These are phyloP conservation scores for Geoglossum glabrum DNA, from an alignment of 495 filamentous ascomycete genomes.

Conservation along the genomic window DNA sequence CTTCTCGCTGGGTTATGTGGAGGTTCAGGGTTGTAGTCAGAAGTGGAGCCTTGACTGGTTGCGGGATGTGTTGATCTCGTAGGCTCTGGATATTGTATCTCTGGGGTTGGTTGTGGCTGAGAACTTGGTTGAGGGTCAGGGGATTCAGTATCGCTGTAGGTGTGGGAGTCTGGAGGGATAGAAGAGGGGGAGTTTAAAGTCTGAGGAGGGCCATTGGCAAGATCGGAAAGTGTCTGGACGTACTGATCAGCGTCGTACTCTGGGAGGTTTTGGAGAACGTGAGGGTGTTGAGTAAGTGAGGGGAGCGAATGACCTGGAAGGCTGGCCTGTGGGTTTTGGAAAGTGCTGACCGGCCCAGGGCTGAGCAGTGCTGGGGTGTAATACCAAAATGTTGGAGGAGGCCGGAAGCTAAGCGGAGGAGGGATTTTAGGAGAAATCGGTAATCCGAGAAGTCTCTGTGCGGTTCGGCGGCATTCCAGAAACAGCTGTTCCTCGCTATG, in stretches of 20 bases:
- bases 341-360: neutral
- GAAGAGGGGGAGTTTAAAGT: neutral
- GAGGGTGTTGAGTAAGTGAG: neutral
- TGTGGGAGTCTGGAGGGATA: neutral
- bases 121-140: neutral
- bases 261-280: neutral
- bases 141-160: neutral
- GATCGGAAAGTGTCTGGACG: neutral
- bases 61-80: neutral
- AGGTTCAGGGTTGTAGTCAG: neutral
- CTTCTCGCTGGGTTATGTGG: neutral
- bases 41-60: neutral
- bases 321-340: neutral
- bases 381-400: neutral
- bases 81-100: neutral
- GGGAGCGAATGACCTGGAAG: neutral
- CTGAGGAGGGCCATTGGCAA: neutral
- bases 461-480: neutral
- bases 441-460: neutral
- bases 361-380: neutral
- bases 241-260: neutral
- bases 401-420: neutral
- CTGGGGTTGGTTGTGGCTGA: neutral
- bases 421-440: neutral
- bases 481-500: neutral